phyloP scores from a whole-genome alignment of 192 early-diverging fungal species.

The Entomortierella chlamydospora region DNA sequence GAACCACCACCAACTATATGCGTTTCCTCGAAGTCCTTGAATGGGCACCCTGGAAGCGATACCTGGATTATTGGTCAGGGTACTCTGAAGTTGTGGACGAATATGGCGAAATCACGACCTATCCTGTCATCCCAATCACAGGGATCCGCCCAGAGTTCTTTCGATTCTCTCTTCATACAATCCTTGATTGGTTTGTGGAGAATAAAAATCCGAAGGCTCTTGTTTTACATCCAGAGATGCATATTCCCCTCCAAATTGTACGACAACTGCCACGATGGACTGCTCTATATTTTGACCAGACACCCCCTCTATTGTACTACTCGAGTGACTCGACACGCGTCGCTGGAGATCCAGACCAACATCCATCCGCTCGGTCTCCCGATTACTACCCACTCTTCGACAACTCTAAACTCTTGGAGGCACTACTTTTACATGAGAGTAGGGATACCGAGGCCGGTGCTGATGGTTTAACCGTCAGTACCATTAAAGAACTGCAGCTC shows the following conservation, averaged over 20 bases:
- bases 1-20: constrained; percentile 18
- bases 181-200: constrained; percentile 23
- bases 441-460: neutral
- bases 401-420: neutral
- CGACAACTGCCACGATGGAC: constrained; percentile 2
- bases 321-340: neutral
- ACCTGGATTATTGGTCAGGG: constrained; percentile 9
- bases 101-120: neutral
- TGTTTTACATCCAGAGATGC: constrained; percentile 6
- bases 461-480: neutral
- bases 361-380: neutral
- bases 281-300: constrained; percentile 4
- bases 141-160: neutral
- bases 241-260: neutral
- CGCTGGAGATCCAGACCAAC: neutral
- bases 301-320: neutral
- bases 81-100: neutral
- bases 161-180: constrained; percentile 24
- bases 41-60: constrained; percentile 22
- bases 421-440: neutral
- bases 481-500: neutral
- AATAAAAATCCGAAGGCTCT: constrained; percentile 5
- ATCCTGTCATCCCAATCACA: neutral
- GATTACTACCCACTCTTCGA: neutral
- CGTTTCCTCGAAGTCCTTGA: constrained; percentile 21